Evolutionary conservation across 441 rosid species (phyloP).

Genomic region (Arabidopsis lyrata): DNA sequence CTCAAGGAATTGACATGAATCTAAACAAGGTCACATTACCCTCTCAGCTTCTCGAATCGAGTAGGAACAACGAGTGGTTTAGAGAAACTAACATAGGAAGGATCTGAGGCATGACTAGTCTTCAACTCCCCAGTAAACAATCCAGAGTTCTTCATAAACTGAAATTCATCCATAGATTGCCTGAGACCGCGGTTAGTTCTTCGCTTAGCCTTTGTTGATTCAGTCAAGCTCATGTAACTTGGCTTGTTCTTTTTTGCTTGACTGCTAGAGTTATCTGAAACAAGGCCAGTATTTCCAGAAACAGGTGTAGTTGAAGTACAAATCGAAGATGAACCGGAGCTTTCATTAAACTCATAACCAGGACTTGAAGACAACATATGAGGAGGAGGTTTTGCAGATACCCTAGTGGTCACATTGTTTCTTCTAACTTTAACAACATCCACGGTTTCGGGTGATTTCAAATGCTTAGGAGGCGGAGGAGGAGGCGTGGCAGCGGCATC

Average conservation of each 20-base stretch:
- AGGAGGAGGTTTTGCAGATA: conserved; percentile 73
- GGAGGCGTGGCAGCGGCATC: conserved; percentile 50
- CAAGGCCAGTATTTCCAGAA: conserved; percentile 62
- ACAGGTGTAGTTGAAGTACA: conserved; percentile 75
- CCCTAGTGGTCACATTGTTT: conserved; percentile 81
- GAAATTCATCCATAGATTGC: conserved; percentile 96
- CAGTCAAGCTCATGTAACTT: conserved; percentile 83
- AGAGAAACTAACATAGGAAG: conserved; percentile 54
- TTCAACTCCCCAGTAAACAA: conserved; percentile 57
- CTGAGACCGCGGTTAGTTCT: conserved; percentile 61
- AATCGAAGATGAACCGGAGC: conserved; percentile 77
- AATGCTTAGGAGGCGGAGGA: conserved; percentile 46
- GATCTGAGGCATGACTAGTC: conserved; percentile 57
- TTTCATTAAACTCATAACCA: conserved; percentile 77
- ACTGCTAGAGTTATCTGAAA: conserved; percentile 53
- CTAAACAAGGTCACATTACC: conserved; percentile 37
- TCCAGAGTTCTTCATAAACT: conserved; percentile 67
- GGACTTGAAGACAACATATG: conserved; percentile 69
- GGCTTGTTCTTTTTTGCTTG: conserved; percentile 54
- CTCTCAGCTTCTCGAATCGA: conserved; percentile 59
- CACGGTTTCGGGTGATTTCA: conserved; percentile 57
- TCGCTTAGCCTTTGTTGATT: conserved; percentile 85
- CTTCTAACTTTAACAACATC: conserved; percentile 68
- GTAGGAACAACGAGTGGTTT: conserved; percentile 62
- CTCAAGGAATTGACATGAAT: conserved; percentile 35